Evolutionary conservation across 2,329 filamentous ascomycete genomes (phyloP).

Genomic region (Hypoxylon sp.): DNA sequence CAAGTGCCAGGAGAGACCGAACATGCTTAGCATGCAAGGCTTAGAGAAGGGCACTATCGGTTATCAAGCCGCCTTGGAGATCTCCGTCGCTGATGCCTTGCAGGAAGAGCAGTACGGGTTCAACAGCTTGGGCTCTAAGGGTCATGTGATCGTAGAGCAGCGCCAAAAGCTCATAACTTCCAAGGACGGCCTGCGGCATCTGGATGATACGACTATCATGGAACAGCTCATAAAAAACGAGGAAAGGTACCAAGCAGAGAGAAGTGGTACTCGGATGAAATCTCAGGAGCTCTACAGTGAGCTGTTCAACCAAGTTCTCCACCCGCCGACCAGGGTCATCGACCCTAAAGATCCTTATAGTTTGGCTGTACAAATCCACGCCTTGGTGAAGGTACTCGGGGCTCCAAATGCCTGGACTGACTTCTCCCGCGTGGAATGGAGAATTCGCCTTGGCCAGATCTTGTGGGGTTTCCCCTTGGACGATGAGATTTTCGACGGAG

Average conservation of each 20-base stretch:
- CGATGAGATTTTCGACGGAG: constrained; percentile 65
- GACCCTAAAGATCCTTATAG: constrained; percentile 71
- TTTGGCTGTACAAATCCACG: constrained; percentile 76
- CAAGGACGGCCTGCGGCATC: constrained; percentile 65
- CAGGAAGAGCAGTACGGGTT: constrained; percentile 73
- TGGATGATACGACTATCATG: constrained; percentile 69
- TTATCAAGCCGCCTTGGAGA: constrained; percentile 75
- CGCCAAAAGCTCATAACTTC: constrained; percentile 68
- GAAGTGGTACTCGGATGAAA: constrained; percentile 62
- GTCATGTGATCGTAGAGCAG: constrained; percentile 67
- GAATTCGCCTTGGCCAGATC: constrained; percentile 78
- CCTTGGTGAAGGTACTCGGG: constrained; percentile 74
- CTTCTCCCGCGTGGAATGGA: constrained; percentile 80
- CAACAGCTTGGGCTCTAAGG: constrained; percentile 66
- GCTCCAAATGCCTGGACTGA: constrained; percentile 78
- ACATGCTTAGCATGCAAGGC: constrained; percentile 79
- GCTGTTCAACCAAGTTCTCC: constrained; percentile 70
- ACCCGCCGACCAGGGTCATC: constrained; percentile 67
- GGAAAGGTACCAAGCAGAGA: constrained; percentile 66
- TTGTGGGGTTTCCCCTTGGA: constrained; percentile 71
- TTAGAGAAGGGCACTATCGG: constrained; percentile 78
- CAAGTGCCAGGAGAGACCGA: constrained; percentile 72
- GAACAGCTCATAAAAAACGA: constrained; percentile 70
- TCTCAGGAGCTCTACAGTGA: constrained; percentile 72
- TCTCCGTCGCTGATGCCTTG: constrained; percentile 73